Base-by-base conservation (phyloP, 208 protist genomes). In the Tritrichomonas foetus region DNA sequence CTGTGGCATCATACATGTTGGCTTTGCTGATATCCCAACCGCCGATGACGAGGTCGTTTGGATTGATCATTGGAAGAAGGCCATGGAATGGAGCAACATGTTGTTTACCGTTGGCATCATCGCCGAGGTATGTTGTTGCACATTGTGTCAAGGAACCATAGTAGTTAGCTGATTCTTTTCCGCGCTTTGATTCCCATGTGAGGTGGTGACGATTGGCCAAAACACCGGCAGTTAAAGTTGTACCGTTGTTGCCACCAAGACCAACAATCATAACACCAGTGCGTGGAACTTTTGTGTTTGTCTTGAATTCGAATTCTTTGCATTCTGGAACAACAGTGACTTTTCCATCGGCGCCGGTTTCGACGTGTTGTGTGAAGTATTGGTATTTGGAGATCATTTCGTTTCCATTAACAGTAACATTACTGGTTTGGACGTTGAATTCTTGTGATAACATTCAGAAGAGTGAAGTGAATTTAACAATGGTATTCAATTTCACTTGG, bases 201-300 rank as follows among this genome's bases (percentile, higher is more conserved):
- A 99, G 93, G 61, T 95, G 94, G 20, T 94, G 93, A 44, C 94
- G 95, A 96, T 99, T 99, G 69, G 99, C 99, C 49, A 99, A 93
- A 94, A 99, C 96, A 47, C 97, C 97, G n/a, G 97, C 98, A 36
- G 97, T 98, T 30, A 99, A 95, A 1, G 98, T 99, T n/a, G 97
- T 97, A 92, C 99, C 99, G 97, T 99, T 99, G 97, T 99, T 99
- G 94, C 99, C 98, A 94, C 98, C 98, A 95, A 97, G 97, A 93
- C 98, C 98, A 89, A 99, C 97, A 69, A 99, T 94, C 97, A 99
- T 98, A 44, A 98, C 82, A 30, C 94, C 94, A 27, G 89, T 93
- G 13, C 39, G 25, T 64, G 55, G 50, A 53, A 93, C 89, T 14
- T 93, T 64, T 5, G 36, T 20, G 13, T 72, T 74, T 22, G 89